Evolutionary conservation across 2,329 filamentous ascomycete species (phyloP), one percentile per base, ranked within the genome.

Genomic region (Chalaropsis ovoidea): DNA sequence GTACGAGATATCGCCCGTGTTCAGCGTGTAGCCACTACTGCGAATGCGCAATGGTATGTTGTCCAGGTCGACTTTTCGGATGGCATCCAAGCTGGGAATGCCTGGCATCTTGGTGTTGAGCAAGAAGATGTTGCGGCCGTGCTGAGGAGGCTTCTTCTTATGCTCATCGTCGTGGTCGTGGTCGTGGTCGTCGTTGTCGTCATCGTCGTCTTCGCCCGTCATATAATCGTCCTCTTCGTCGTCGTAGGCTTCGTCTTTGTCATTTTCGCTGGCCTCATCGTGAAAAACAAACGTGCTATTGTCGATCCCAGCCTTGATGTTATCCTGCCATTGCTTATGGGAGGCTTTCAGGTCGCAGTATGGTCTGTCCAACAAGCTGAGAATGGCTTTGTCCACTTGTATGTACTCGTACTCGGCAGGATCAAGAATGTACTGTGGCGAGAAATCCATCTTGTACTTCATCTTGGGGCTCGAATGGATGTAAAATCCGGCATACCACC

Each of bases 401-500:
- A 86, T 78, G 87, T 87, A 90, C 8, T 75, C 72, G 68, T 86
- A 77, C 0, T 80, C 81, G 68, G 85, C 82, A 0, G 87, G 86
- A 69, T 92, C 87, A 11, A 93, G 79, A 11, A 94, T 80, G 71
- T 86, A 83, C 71, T 90, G 87, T 1, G 88, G 89, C 11, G 80
- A 78, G 73, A 89, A 94, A 71, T 91, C 86, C 67, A 86, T 87
- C 77, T 94, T 94, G 77, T 94, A 94, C 70, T 81, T 80, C 89
- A 94, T 93, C 77, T 94, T 94, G 64, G 82, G 79, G 71, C 89
- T 93, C 65, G 77, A 84, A 73, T 92, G 88, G 67, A 94, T 93
- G 71, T 93, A 94, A 74, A 85, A 93, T 5, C 89, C 86, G 5
- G 81, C 86, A 75, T 93, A 94, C 81, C 90, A 94, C 79, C 84